Evolutionary conservation across 805 yeast genomes (phyloP).

Genomic region (Pichia nanzhaoensis): DNA sequence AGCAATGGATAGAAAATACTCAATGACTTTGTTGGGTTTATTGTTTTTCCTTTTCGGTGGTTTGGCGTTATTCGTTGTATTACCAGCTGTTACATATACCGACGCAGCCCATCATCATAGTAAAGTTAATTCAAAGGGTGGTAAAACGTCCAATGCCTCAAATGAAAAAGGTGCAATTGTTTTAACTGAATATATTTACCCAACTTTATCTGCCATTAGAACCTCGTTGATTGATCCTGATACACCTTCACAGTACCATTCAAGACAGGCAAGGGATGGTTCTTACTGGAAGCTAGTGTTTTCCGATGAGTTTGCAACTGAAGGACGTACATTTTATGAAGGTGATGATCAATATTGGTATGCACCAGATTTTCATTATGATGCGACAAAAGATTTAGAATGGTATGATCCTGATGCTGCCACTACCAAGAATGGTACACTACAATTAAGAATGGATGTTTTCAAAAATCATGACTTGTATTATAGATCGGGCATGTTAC

Average conservation of each 20-base stretch:
- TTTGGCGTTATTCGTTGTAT: conserved; percentile 60
- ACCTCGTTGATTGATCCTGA: conserved; percentile 61
- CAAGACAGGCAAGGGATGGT: conserved; percentile 54
- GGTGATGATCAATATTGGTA: conserved; percentile 92
- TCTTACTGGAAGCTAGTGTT: conserved; percentile 70
- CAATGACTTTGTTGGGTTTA: conserved; percentile 57
- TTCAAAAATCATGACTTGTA: conserved; percentile 67
- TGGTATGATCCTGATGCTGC: conserved; percentile 95
- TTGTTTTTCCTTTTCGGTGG: conserved; percentile 53
- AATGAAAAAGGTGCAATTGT: background rate
- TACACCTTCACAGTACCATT: conserved; percentile 45
- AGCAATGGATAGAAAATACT: conserved; percentile 55
- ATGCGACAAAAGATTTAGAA: conserved; percentile 83
- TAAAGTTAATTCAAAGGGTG: background rate
- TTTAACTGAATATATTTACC: conserved; percentile 54
- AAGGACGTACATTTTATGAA: conserved; percentile 83
- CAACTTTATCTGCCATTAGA: conserved; percentile 51
- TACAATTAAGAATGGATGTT: conserved; percentile 71
- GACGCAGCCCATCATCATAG: conserved; percentile 42
- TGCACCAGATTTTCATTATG: conserved; percentile 78
- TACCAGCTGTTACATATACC: conserved; percentile 81
- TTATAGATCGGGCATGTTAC: conserved; percentile 89
- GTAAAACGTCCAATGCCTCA: conserved; percentile 1
- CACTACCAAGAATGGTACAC: conserved; percentile 67
- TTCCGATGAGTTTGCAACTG: conserved; percentile 85